Evolutionary conservation across 306 rosid species (phyloP), one percentile per base, ranked within the genome.

Genomic region (Casuarina glauca): DNA sequence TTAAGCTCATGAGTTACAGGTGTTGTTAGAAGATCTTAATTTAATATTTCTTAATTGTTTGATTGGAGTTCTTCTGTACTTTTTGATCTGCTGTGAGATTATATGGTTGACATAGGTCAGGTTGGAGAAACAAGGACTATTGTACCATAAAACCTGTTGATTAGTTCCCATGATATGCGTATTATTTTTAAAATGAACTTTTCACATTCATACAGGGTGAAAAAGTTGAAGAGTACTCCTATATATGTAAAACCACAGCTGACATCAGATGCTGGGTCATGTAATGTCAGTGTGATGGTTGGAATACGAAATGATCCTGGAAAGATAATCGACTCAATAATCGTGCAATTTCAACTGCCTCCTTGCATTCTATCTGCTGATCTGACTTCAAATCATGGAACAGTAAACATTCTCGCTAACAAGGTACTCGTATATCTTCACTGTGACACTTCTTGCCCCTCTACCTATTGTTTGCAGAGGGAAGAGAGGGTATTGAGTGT

Each of bases 1-100:
- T 95, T 84, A 93, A 95, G 88, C 93, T 95, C 38, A 82, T 93
- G 97, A 89, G 89, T 85, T 95, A 93, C 88, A 95, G 99, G 99
- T 95, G 17, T 69, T 16, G 42, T 61, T 42, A 39, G 36, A 20
- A 50, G 41, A 69, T 55, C 9, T 49, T 42, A n/a, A 32, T 9
- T 2, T 61, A 50, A 4, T 42, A 12, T 1, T 46, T 46, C 35
- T 75, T 76, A 62, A 67, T 69, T 67, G 69, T 77, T 71, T 67
- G 45, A 58, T 50, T 72, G 16, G 48, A 51, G 5, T 38, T 39
- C 76, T 72, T 17, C 71, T 66, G 3, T 72, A 51, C 60, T 52
- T 39, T 38, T 10, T 41, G 42, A 0, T 5, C 17, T 1, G 8
- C 36, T 53, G 26, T 19, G 36, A 53, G 43, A 1, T 36, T 54